These are phyloP conservation scores for Trametes pubescens DNA, from an alignment of 1,284 basidiomycete species.

Conservation along the genomic window DNA sequence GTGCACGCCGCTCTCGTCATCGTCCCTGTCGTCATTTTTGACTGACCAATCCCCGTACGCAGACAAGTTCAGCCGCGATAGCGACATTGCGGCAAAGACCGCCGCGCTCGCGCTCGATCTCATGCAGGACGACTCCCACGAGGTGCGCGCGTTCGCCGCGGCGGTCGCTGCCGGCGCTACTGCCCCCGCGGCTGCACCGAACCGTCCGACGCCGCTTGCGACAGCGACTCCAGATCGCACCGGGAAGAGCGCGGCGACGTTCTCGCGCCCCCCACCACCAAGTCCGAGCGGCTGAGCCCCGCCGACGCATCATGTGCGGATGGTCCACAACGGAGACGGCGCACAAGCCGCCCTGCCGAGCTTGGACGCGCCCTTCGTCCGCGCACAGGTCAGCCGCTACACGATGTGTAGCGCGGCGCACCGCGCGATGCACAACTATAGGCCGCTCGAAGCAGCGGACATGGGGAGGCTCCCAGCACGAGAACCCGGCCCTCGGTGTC, in stretches of 20 bases:
- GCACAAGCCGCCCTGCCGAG: slow-evolving; percentile 3
- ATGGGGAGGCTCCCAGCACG: slow-evolving; percentile 9
- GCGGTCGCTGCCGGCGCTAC: slow-evolving; percentile 29
- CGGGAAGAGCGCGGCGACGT: slow-evolving; percentile 37
- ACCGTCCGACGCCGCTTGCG: slow-evolving; percentile 11
- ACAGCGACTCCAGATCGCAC: slow-evolving; percentile 21
- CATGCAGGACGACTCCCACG: slow-evolving; percentile 37
- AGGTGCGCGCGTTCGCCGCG: slow-evolving; percentile 42
- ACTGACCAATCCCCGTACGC: slow-evolving; percentile 17
- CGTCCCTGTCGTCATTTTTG: slow-evolving; percentile 23
- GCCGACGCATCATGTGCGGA: slow-evolving; percentile 8
- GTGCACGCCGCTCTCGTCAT: slow-evolving; percentile 15
- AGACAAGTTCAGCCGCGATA: slow-evolving; percentile 32
- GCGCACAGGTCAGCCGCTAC: slow-evolving; percentile 16
- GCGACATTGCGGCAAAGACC: slow-evolving; percentile 30
- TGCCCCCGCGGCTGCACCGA: slow-evolving; percentile 8
- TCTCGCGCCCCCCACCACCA: slow-evolving; percentile 43
- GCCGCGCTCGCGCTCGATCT: slow-evolving; percentile 32
- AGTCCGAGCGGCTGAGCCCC: slow-evolving; percentile 32
- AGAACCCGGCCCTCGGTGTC: slow-evolving; percentile 8
- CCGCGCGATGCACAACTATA: slow-evolving; percentile 5
- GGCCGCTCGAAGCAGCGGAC: slow-evolving; percentile 24
- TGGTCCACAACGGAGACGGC: slow-evolving; percentile 6
- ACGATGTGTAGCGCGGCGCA: slow-evolving; percentile 12
- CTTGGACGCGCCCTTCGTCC: slow-evolving; percentile 10